A percentile compares a stretch with the other conserved stretches of the same genome.
phyloP scores from a whole-genome alignment of 345 rosid genomes.

The Eucalyptus erythrocorys region DNA sequence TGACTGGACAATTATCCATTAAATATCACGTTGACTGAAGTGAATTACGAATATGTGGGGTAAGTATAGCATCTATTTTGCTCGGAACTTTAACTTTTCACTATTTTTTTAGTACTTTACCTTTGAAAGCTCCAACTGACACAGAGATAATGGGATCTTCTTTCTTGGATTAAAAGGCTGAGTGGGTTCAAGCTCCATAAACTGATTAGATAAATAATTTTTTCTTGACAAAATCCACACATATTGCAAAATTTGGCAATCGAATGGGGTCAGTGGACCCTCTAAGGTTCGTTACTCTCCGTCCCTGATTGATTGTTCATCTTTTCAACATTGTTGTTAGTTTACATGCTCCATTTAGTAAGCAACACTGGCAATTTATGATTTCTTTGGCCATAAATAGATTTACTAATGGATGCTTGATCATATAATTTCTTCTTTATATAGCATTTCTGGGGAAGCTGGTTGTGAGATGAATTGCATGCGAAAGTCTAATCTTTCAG shows the following conservation, averaged over 20 bases:
- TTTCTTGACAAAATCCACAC: background rate
- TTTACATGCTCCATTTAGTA: background rate
- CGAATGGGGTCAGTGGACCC: background rate
- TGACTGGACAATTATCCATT: background rate
- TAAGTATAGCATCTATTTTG: background rate
- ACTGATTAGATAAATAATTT: background rate
- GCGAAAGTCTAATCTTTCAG: background rate
- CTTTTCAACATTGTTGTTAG: background rate
- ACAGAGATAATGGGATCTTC: background rate
- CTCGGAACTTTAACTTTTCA: background rate
- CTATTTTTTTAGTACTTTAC: background rate
- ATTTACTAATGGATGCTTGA: background rate
- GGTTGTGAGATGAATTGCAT: background rate
- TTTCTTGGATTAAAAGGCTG: background rate
- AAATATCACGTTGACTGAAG: background rate
- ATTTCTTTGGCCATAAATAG: background rate
- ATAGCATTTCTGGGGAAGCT: background rate
- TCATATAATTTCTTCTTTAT: background rate
- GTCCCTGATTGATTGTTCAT: background rate
- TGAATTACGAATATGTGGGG: background rate
- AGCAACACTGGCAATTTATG: background rate
- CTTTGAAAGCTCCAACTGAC: background rate
- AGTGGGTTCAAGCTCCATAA: background rate
- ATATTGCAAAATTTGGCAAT: background rate
- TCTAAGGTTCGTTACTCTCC: background rate